Conservation (phyloP, 2,329 filamentous ascomycete genomes). For the Graphiopsis chlorocephala region DNA sequence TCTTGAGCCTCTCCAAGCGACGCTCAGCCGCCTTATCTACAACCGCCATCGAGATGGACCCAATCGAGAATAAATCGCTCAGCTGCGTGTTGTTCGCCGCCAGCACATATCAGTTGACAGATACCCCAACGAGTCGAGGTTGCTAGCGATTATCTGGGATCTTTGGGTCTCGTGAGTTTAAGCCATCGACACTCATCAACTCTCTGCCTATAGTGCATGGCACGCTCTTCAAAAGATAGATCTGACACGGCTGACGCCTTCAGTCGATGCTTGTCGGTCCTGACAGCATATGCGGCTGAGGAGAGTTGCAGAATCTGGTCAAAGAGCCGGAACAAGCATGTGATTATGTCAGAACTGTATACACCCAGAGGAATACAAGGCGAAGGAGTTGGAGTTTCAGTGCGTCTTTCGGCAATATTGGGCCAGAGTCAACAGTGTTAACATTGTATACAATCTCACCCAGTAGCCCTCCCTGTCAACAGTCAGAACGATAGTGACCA, state of each 20-base stretch:
- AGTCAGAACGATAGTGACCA: too few species aligned
- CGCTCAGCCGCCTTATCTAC: not conserved
- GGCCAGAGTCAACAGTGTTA: too few species aligned
- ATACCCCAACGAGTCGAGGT: not conserved
- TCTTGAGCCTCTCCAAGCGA: not conserved
- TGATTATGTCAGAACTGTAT: too few species aligned
- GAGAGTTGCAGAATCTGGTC: not conserved
- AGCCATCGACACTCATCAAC: not conserved
- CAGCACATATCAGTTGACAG: not conserved
- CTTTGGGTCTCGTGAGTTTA: not conserved
- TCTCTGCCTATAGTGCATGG: not conserved
- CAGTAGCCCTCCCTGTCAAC: too few species aligned
- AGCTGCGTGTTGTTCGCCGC: not conserved
- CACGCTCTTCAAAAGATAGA: not conserved
- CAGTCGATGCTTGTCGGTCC: not conserved
- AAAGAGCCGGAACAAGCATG: too few species aligned
- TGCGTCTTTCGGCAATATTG: too few species aligned
- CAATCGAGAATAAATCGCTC: not conserved
- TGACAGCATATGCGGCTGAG: not conserved
- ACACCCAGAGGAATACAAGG: too few species aligned
- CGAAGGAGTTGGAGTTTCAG: not conserved
- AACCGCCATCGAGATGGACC: not conserved
- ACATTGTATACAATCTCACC: too few species aligned
- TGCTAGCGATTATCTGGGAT: too few species aligned
- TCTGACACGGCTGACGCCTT: not conserved